phyloP scores from a whole-genome alignment of 345 rosid genomes.

The Brassica cretica region DNA sequence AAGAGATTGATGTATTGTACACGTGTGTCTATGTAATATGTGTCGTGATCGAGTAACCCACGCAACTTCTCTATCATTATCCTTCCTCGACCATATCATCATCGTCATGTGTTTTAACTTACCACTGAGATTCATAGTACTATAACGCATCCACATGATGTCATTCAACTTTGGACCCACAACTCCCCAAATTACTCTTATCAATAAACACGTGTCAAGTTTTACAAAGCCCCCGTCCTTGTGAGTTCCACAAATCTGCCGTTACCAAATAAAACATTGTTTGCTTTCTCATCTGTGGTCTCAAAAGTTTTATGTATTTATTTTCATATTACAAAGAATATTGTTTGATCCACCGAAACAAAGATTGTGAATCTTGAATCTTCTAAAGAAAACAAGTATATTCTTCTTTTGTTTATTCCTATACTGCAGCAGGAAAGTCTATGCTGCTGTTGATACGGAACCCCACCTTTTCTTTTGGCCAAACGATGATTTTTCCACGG shows the following conservation, averaged over 20 bases:
- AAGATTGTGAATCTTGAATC: neutral
- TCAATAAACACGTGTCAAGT: neutral
- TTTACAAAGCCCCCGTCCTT: neutral
- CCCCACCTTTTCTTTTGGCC: slow-evolving; percentile 1
- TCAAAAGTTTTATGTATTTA: neutral
- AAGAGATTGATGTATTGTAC: neutral
- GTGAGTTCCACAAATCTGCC: neutral
- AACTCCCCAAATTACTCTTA: neutral
- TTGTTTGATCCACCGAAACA: neutral
- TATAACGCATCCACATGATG: neutral
- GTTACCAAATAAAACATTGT: neutral
- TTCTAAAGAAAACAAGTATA: neutral
- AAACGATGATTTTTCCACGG: neutral
- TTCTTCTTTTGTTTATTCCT: neutral
- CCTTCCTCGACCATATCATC: neutral
- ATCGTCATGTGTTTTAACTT: neutral
- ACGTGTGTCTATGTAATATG: slow-evolving; percentile 12
- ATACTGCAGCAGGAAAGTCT: neutral
- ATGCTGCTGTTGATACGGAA: neutral
- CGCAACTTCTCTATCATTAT: slow-evolving; percentile 27
- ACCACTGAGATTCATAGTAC: neutral
- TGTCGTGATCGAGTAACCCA: slow-evolving; percentile 30
- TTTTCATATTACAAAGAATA: neutral
- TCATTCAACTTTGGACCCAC: neutral
- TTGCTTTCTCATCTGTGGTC: slow-evolving; percentile 15